Evolutionary conservation across 257 asterid species (phyloP).

Genomic region (Craterostigma plantagineum): DNA sequence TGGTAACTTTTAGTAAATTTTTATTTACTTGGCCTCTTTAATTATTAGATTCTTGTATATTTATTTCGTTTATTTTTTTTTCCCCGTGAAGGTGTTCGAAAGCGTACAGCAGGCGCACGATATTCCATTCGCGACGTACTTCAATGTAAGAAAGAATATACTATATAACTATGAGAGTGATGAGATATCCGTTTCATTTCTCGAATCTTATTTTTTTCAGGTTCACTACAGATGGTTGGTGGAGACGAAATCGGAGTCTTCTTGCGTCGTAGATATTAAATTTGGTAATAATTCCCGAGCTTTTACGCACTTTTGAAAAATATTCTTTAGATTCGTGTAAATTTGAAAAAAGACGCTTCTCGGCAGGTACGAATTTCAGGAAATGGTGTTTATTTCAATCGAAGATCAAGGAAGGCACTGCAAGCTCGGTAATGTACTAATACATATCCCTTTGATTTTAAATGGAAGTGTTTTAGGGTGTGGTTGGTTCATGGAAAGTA

Average conservation of each 20-base stretch:
- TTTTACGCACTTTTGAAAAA: too few species aligned
- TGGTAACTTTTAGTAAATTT: too few species aligned
- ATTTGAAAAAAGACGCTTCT: too few species aligned
- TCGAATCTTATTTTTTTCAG: conserved; percentile 17
- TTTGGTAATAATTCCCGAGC: conserved; percentile 50
- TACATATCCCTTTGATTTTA: too few species aligned
- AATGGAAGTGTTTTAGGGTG: too few species aligned
- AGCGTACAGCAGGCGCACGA: conserved; percentile 78
- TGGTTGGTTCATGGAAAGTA: too few species aligned
- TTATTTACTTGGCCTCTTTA: conserved; percentile 1
- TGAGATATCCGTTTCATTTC: background rate
- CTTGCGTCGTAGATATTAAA: conserved; percentile 46
- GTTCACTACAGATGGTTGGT: conserved; percentile 64
- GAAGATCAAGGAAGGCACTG: too few species aligned
- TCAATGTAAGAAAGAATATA: conserved; percentile 53
- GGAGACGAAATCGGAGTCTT: conserved; percentile 44
- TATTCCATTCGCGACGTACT: conserved; percentile 89
- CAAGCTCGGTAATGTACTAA: too few species aligned
- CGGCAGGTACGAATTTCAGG: too few species aligned
- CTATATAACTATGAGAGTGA: conserved; percentile 9
- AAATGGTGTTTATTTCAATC: too few species aligned
- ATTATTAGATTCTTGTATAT: conserved; percentile 2
- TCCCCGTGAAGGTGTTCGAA: conserved; percentile 52
- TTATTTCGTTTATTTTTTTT: conserved; percentile 8
- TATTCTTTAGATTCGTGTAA: conserved; percentile 3